Evolutionary conservation across 805 yeast genomes (phyloP), one percentile per base, ranked within the genome.

Genomic region (Candida alai): DNA sequence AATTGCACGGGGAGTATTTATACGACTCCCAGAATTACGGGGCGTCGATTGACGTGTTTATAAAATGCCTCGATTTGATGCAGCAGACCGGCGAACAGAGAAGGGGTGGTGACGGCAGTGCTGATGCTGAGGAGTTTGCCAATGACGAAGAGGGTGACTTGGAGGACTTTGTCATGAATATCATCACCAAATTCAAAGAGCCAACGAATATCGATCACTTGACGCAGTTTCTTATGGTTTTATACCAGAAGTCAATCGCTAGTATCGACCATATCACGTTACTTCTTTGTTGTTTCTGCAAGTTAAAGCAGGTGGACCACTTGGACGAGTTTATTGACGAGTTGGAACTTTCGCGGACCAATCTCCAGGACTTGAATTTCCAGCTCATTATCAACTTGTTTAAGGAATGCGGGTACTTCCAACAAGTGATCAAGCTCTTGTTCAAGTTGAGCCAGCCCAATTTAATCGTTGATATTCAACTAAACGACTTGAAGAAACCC

Each of bases 261-360:
- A 74, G 75, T n/a, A 68, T 76, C 19, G 94, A 88, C 50, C 97
- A 90, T 54, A 71, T 87, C 5, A 88, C 96, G 0, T 58, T 90
- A 17, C 63, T 89, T 25, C 57, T 89, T 17, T 82, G 90, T 40
- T 78, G 90, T 32, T 79, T 82, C 48, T 84, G 95, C 40, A 87
- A 88, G 49, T 58, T 86, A 46, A 84, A 81, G 40, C 71, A 71
- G 40, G 69, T 67, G 3, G 73, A 69, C 1, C 79, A 79, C 30
- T 62, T 90, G 18, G 68, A 69, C 24, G 44, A 53, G 4, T 87
- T 85, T 47, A 68, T 86, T 16, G 60, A 68, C 3, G 49, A 54
- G 2, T 47, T 74, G 20, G 58, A 61, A 28, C 40, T 63, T 18
- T 41, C 42, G 15, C 48, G 43, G 4, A 42, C 30, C 4, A 40